These are phyloP conservation scores for Zelopaecilomyces penicillatus DNA, from an alignment of 2,329 filamentous ascomycete genomes.

Conservation along the genomic window DNA sequence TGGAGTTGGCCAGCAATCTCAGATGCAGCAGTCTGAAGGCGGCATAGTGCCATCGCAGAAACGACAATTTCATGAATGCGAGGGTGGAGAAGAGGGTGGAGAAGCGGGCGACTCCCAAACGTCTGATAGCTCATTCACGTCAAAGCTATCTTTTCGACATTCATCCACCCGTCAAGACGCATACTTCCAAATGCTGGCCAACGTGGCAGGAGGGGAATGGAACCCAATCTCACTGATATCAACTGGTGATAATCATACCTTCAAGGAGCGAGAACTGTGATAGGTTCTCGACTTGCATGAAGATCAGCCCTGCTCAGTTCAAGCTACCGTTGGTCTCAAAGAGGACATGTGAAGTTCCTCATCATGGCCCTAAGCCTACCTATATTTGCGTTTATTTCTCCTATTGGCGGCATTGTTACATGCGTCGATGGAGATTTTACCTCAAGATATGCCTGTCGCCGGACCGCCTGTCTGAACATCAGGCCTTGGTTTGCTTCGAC, in stretches of 20 bases:
- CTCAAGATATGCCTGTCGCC: too few relatives aligned
- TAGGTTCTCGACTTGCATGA: neutral
- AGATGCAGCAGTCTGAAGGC: too few relatives aligned
- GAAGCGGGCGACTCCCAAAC: conserved; percentile 6
- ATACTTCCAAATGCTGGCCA: conserved; percentile 24
- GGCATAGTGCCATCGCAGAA: conserved; percentile 8
- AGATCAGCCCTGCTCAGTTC: too few relatives aligned
- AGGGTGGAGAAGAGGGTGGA: neutral
- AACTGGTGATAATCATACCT: conserved; percentile 24
- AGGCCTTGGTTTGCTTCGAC: too few relatives aligned
- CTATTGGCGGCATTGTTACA: too few relatives aligned
- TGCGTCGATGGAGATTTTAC: too few relatives aligned
- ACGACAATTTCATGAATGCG: conserved; percentile 12
- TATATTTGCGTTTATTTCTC: too few relatives aligned
- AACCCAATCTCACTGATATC: conserved; percentile 25
- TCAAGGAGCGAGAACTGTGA: conserved; percentile 25
- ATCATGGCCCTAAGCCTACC: too few relatives aligned
- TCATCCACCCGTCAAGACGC: conserved; percentile 23
- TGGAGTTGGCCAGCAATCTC: too few relatives aligned
- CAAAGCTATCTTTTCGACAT: conserved; percentile 9
- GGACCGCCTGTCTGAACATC: too few relatives aligned
- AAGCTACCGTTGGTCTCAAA: too few relatives aligned
- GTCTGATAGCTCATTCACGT: conserved; percentile 10
- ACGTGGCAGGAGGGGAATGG: conserved; percentile 21
- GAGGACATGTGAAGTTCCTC: too few relatives aligned